Evolutionary conservation across 176 grass and related monocot genomes (phyloP).

Genomic region (Triticum aestivum): DNA sequence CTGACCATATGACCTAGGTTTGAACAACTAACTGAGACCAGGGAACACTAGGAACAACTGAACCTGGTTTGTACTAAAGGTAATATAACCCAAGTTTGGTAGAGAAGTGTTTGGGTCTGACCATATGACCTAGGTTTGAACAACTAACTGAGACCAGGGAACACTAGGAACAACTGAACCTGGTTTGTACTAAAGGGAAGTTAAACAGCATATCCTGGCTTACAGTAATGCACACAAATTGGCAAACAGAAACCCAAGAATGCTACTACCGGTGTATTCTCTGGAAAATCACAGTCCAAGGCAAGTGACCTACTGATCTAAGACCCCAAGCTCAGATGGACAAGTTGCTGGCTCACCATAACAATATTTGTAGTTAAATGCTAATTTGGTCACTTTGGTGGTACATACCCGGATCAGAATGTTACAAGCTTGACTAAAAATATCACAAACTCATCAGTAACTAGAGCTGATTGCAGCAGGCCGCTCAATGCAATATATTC

Average conservation of each 20-base stretch:
- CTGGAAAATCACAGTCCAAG: not conserved
- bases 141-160: not conserved
- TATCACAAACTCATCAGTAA: not conserved
- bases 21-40: not conserved
- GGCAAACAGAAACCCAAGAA: not conserved
- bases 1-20: too few relatives aligned
- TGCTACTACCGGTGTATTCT: not conserved
- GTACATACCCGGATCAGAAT: not conserved
- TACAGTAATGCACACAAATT: too few relatives aligned
- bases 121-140: too few relatives aligned
- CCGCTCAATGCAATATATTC: not conserved
- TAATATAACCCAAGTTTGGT: too few relatives aligned
- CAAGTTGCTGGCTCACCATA: not conserved
- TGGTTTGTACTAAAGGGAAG: too few relatives aligned
- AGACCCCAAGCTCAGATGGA: not conserved
- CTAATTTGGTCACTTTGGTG: conserved; percentile 11
- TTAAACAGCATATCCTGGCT: too few relatives aligned
- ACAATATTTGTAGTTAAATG: not conserved
- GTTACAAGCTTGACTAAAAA: not conserved
- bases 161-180: not conserved
- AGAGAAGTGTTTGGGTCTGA: too few relatives aligned
- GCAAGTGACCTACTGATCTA: not conserved
- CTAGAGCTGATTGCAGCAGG: not conserved
- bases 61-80: not conserved
- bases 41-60: not conserved